Conservation (phyloP, 148 eudicot genomes). For the Drosera capensis region DNA sequence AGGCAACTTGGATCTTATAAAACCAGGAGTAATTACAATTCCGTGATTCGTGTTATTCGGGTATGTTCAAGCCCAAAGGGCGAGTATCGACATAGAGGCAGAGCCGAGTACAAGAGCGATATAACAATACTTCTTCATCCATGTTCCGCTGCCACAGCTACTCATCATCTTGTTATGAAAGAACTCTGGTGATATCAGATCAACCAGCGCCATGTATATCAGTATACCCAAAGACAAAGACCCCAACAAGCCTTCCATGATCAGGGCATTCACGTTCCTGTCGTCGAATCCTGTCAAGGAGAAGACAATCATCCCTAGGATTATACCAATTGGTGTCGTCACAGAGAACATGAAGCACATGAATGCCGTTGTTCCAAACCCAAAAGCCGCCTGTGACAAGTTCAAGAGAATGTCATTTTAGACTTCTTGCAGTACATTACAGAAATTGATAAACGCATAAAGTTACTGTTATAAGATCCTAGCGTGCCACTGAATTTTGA, state of each 20-base stretch:
- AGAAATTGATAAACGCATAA: not conserved
- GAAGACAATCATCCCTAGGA: slow-evolving; percentile 56
- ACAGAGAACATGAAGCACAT: slow-evolving; percentile 88
- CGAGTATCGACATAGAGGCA: slow-evolving; percentile 70
- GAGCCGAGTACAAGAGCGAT: slow-evolving; percentile 65
- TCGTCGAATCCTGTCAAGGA: slow-evolving; percentile 65
- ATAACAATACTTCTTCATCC: slow-evolving; percentile 57
- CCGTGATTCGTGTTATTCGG: no score
- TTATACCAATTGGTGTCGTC: slow-evolving; percentile 66
- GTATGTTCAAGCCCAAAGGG: slow-evolving; percentile 75
- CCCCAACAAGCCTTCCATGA: slow-evolving; percentile 63
- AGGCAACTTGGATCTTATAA: no score
- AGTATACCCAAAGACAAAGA: slow-evolving; percentile 72
- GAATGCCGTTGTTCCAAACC: slow-evolving; percentile 47
- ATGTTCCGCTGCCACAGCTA: slow-evolving; percentile 25
- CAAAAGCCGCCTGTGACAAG: slow-evolving; percentile 55
- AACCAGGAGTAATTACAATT: no score
- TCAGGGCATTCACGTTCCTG: slow-evolving; percentile 50
- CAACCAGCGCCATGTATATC: slow-evolving; percentile 76
- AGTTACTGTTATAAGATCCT: no score
- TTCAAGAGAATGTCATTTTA: not conserved
- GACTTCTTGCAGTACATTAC: not conserved
- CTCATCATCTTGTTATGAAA: slow-evolving; percentile 66
- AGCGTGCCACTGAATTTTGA: no score
- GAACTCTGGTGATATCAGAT: slow-evolving; percentile 73